Evolutionary conservation across 768 basidiomycete genomes (phyloP), one percentile per base, ranked within the genome.

Genomic region (Hysterangium stoloniferum): DNA sequence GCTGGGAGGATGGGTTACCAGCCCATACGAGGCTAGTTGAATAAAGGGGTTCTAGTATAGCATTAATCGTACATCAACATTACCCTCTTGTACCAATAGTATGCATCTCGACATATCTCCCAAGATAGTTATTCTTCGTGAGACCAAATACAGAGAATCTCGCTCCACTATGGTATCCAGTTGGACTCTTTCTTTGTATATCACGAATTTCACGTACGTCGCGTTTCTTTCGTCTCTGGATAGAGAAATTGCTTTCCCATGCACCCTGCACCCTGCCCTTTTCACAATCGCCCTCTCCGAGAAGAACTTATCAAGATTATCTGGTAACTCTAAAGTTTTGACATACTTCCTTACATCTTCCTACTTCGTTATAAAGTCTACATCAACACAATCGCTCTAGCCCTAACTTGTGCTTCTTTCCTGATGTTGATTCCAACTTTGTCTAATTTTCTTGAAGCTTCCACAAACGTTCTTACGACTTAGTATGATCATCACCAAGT

Each of bases 401-500:
- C 8, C 33, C 46, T 31, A n/a, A 58, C 54, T 4, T 48, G 48
- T 44, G 64, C 64, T 29, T 62, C 57, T 17, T 62, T 55, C 43
- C 57, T 61, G 46, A 48, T 47, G 7, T 58, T 53, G 20, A 59
- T 59, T 36, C 51, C 57, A 53, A 57, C 50, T 60, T 47, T 52
- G 56, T 56, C 27, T 57, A 9, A 69, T 61, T 48, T 65, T 57
- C 54, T 84, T 86, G 64, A 94, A 87, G 2, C 79, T 56, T 90
- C 86, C 13, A 88, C 71, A 61, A 93, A 94, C 36, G 75, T 71
- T 59, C 82, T 74, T 34, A 77, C 81, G 6, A 89, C 73, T 19
- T 89, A n/a, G n/a, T 77, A 24, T 93, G 84, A 61, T 88, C 79
- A 62, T 94, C 86, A 9, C 92, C 90, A 13, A 94, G 71, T 48